Conservation (phyloP, 352 stramenopile genomes). For the Globisporangium okanoganense region DNA sequence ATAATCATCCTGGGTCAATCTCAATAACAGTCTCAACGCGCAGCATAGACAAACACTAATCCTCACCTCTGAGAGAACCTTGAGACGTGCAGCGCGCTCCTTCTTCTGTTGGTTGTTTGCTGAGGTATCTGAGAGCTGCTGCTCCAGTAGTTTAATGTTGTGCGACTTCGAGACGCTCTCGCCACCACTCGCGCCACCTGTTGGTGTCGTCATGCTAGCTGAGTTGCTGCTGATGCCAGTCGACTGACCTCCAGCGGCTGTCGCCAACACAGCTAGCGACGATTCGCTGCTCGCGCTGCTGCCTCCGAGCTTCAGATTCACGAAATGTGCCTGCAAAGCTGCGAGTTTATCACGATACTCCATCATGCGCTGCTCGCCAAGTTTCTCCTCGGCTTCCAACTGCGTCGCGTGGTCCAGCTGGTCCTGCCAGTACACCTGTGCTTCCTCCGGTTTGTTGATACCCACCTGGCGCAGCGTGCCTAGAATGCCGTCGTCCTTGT, state of each 20-base stretch:
- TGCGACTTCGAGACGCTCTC: constrained; percentile 26
- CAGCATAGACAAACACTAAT: neutral
- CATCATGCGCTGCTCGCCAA: constrained; percentile 51
- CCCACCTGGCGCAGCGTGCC: constrained; percentile 68
- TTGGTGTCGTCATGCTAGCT: neutral
- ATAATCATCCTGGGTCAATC: neutral
- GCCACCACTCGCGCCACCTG: neutral
- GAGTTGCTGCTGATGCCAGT: neutral
- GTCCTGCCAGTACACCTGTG: constrained; percentile 74
- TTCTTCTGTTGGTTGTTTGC: constrained; percentile 65
- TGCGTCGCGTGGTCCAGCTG: constrained; percentile 70
- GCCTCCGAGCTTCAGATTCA: constrained; percentile 71
- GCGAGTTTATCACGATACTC: constrained; percentile 61
- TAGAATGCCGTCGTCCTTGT: constrained; percentile 71
- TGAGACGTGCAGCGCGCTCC: constrained; percentile 50
- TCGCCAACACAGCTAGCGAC: constrained; percentile 2
- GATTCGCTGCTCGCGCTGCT: constrained; percentile 21
- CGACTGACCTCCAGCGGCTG: neutral
- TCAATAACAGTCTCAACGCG: neutral
- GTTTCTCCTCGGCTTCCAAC: constrained; percentile 58
- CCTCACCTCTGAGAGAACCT: constrained; percentile 52
- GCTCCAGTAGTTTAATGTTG: constrained; percentile 68
- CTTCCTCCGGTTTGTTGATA: constrained; percentile 75
- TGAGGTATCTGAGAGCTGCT: constrained; percentile 47
- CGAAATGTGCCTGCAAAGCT: constrained; percentile 49